Evolutionary conservation across 352 stramenopile genomes (phyloP), one percentile per base, ranked within the genome.

Genomic region (Phytophthora parvispora): DNA sequence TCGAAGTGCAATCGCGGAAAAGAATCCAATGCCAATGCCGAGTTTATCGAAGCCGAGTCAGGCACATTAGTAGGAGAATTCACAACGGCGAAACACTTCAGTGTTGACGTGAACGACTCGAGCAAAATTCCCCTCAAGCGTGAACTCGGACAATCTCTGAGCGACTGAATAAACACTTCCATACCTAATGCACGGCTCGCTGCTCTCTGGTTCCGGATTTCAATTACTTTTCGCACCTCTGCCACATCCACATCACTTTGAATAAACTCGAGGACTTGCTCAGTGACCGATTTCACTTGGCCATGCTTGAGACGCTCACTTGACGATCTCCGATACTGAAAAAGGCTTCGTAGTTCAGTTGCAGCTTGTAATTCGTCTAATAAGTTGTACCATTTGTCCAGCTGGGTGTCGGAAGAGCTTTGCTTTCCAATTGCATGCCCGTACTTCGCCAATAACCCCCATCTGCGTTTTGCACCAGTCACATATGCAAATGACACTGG

Each of bases 251-350:
- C 78, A 49, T 94, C 88, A 58, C 88, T 95, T 48, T 95, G 88
- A 59, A 95, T 87, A 66, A 95, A 95, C 48, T 93, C 88, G 3
- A 95, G 78, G 20, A 95, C 85, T 73, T 94, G 83, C 36, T 95
- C 88, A 3, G 88, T 95, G 36, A 93, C 83, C 0, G 86, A 90
- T 60, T 93, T 95, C 2, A 53, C 57, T 60, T 90, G 73, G 0
- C 72, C 67, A 18, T 73, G 62, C 31, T 86, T 81, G 13, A 88
- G 61, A 18, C 88, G 67, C 34, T 93, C 88, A 66, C 83, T 91
- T n/a, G 84, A 94, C 51, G 74, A 88, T 34, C 84, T 77, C n/a
- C 88, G 74, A 50, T 95, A 95, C 57, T 92, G 72, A 32, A 95
- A 84, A 16, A 93, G 57, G 36, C 79, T 90, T 24, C 85, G 67